Conservation (phyloP, 768 basidiomycete species). For the Cyclocybe aegerita region DNA sequence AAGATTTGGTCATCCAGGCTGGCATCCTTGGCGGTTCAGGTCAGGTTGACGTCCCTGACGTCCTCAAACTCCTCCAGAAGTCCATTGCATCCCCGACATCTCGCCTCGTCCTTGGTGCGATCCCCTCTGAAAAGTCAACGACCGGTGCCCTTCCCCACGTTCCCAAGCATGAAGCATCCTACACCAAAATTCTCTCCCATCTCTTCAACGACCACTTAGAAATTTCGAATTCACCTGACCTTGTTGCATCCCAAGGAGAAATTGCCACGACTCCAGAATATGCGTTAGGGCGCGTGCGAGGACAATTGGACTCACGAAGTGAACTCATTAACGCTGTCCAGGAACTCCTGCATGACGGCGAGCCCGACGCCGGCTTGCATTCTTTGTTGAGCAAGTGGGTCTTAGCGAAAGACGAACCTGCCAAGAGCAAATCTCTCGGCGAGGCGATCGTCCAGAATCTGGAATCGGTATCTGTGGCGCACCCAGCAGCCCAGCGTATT, state of each 20-base stretch:
- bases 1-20: conserved; percentile 56
- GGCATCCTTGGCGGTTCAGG: conserved; percentile 57
- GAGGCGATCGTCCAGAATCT: conserved; percentile 54
- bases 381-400: conserved; percentile 79
- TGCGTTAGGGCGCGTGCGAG: conserved; percentile 88
- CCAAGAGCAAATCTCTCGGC: conserved; percentile 59
- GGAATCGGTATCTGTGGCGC: conserved; percentile 34
- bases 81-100: conserved; percentile 35
- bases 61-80: conserved; percentile 52
- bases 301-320: conserved; percentile 73
- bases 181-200: conserved; percentile 84
- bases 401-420: conserved; percentile 67
- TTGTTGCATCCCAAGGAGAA: conserved; percentile 67
- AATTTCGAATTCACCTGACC: conserved; percentile 79
- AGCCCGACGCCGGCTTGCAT: conserved; percentile 58
- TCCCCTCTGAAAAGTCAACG: conserved; percentile 23
- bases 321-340: conserved; percentile 66
- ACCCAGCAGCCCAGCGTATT: conserved; percentile 52
- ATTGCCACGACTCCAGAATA: conserved; percentile 91
- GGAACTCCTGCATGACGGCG: conserved; percentile 55
- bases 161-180: conserved; percentile 90
- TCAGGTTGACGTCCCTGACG: conserved; percentile 38
- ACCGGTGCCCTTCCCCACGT: conserved; percentile 50
- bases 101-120: conserved; percentile 50
- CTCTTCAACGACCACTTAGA: conserved; percentile 80